A percentile compares a stretch with the other conserved stretches of the same genome.
Conservation (phyloP, 176 grass and related monocot species). For the Oryza longistaminata region DNA sequence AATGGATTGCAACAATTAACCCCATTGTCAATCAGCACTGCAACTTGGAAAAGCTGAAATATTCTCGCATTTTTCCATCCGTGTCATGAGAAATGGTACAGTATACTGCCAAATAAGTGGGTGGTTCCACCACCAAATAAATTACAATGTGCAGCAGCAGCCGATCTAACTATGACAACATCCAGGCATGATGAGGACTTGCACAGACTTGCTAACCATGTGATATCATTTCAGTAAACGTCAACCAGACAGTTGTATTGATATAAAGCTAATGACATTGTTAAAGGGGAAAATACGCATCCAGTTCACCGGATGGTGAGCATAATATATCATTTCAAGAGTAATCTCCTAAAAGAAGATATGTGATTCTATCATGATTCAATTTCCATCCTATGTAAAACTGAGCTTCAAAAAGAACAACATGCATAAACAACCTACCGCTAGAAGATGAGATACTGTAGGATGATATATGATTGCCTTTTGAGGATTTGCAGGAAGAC, state of each 20-base stretch:
- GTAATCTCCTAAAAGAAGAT: not conserved
- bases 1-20: not conserved
- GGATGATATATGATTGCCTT: slow-evolving; percentile 93
- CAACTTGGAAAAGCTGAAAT: not conserved
- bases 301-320: slow-evolving; percentile 6
- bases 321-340: not conserved
- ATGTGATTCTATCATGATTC: slow-evolving; percentile 4
- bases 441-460: slow-evolving; percentile 79
- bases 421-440: slow-evolving; percentile 51
- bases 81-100: no score
- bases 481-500: slow-evolving; percentile 85
- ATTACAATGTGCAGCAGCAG: not conserved
- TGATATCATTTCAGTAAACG: not conserved
- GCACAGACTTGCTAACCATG: not conserved
- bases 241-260: not conserved
- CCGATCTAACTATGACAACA: slow-evolving; percentile 10
- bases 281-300: not conserved
- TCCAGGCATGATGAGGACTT: not conserved
- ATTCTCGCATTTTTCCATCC: not conserved
- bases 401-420: slow-evolving; percentile 13
- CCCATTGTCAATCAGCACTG: not conserved
- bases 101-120: not conserved
- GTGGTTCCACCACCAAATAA: not conserved
- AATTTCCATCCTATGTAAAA: not conserved
- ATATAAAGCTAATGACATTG: not conserved